Base-by-base conservation (phyloP, 352 stramenopile genomes). In the Bremia lactucae region DNA sequence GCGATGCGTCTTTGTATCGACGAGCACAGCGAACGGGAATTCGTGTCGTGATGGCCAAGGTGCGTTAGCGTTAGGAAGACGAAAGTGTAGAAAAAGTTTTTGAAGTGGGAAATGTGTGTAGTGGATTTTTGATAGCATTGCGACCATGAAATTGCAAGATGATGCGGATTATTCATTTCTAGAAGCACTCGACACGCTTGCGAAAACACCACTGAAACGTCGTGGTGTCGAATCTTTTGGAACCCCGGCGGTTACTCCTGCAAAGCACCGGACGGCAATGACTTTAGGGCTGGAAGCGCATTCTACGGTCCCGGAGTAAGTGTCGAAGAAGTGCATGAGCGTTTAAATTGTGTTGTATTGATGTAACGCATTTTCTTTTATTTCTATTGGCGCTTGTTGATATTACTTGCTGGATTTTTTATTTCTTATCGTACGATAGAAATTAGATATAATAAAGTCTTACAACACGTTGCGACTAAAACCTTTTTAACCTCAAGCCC, bases 81-180 rank as follows among this genome's bases (percentile, higher is more conserved):
- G 19, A 8, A 22, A 13, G 15, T n/a, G n/a, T n/a, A n/a, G n/a
- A n/a, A n/a, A n/a, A n/a, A n/a, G n/a, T n/a, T n/a, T n/a, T n/a
- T n/a, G n/a, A n/a, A n/a, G n/a, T n/a, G n/a, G n/a, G n/a, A n/a
- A n/a, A 21, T 34, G 31, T 34, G n/a, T 19, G 35, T 22, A 78
- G 67, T 87, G 75, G 75, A 59, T 85, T 5, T 87, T 85, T 43
- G 75, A 87, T 49, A 83, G 75, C 54, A 87, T 87, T 42, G 68
- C 67, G 0, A 51, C 54, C 0, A 72, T 87, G 69, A 68, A 72
- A 31, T 49, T 87, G 3, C 54, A 65, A 42, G 70, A 83, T 21
- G 60, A 80, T 15, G 34, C 43, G 0, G 59, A 61, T 9, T 71
- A 73, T 37, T 52, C 43, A 11, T 49, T 48, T 22, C 26, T 45